These are phyloP conservation scores for Aquilaria malaccensis DNA, from an alignment of 345 rosid genomes.

Conservation along the genomic window DNA sequence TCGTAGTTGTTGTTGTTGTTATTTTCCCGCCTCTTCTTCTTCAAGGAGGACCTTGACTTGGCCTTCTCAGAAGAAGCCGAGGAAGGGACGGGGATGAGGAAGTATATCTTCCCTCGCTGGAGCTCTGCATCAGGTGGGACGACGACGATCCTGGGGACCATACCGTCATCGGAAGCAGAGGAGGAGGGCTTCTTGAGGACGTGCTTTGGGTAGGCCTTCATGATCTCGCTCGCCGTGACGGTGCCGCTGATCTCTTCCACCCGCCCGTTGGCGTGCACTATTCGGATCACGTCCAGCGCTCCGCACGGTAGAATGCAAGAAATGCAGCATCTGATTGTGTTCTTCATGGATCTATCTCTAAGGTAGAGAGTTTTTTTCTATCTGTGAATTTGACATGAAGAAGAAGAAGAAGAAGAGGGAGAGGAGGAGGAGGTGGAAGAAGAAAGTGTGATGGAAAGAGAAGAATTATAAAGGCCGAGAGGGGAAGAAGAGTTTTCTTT, in stretches of 20 bases:
- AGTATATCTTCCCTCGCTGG: slow-evolving; percentile 90
- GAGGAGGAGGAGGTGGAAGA: slow-evolving; percentile 6
- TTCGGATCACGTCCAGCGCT: slow-evolving; percentile 85
- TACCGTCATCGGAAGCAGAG: slow-evolving; percentile 35
- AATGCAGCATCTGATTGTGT: slow-evolving; percentile 87
- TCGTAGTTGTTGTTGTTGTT: not conserved
- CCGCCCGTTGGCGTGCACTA: slow-evolving; percentile 81
- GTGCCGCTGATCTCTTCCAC: slow-evolving; percentile 92
- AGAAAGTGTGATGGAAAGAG: slow-evolving; percentile 13
- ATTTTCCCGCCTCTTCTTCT: slow-evolving; percentile 18
- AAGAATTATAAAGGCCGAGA: slow-evolving; percentile 10
- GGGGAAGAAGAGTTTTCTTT: slow-evolving; percentile 10
- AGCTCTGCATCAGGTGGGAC: slow-evolving; percentile 94
- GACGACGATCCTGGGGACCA: slow-evolving; percentile 65
- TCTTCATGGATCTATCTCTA: slow-evolving; percentile 44
- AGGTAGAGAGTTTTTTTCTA: not conserved
- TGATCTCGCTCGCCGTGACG: slow-evolving; percentile 69
- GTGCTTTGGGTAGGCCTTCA: slow-evolving; percentile 80
- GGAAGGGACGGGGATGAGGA: slow-evolving; percentile 65
- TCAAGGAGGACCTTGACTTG: slow-evolving; percentile 19
- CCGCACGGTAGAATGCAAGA: slow-evolving; percentile 99
- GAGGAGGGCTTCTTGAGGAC: slow-evolving; percentile 77
- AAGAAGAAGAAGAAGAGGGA: slow-evolving; percentile 9
- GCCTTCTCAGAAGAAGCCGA: slow-evolving; percentile 22
- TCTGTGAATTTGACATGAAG: slow-evolving; percentile 15